Conservation (phyloP, 805 yeast species). For the Maudiozyma serrabonitensis region DNA sequence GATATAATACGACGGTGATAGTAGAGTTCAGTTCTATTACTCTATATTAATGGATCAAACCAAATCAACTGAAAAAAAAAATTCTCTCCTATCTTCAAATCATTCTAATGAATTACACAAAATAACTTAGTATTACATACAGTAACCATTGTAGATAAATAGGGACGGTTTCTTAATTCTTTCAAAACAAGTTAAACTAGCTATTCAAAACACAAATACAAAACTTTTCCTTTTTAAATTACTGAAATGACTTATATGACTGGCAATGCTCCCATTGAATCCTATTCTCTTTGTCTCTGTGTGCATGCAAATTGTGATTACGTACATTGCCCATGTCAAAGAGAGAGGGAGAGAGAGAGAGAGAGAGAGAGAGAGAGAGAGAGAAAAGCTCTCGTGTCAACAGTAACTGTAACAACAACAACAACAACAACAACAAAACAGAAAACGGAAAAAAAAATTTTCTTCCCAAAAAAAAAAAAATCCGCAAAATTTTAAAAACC, state of each 20-base stretch:
- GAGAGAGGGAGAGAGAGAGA: neutral
- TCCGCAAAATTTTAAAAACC: neutral
- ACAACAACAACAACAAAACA: neutral
- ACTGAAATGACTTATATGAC: no score
- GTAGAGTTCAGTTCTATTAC: neutral
- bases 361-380: neutral
- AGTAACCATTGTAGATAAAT: conserved; percentile 8
- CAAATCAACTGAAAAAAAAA: neutral
- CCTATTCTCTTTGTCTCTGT: neutral
- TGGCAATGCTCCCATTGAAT: neutral
- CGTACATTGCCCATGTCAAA: neutral
- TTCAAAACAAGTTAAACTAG: neutral
- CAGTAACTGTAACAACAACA: neutral
- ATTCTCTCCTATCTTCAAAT: neutral
- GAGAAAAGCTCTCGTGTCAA: no score
- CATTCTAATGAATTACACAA: neutral
- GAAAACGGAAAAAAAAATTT: neutral
- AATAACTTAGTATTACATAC: conserved; percentile 6
- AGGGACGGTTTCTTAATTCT: no score
- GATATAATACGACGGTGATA: neutral
- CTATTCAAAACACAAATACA: neutral
- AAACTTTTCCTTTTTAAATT: no score
- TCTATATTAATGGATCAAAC: neutral
- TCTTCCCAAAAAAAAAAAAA: neutral
- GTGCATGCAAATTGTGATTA: no score